phyloP scores from a whole-genome alignment of 768 basidiomycete species.

The Russula sp. region DNA sequence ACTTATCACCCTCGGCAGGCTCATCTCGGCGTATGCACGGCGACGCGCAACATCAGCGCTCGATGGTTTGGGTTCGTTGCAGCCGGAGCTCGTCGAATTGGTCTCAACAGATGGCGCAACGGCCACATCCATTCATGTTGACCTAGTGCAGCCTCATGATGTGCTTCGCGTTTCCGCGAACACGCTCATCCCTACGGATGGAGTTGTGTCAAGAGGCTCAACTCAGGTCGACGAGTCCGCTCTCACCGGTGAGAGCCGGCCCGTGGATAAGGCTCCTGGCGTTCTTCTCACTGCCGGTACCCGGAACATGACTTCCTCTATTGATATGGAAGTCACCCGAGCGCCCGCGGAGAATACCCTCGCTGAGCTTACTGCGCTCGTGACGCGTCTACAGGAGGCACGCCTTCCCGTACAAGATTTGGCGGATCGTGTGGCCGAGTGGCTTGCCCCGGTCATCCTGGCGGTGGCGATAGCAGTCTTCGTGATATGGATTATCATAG shows the following conservation, averaged over 20 bases:
- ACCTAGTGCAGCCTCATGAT: conserved; percentile 36
- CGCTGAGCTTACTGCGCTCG: conserved; percentile 34
- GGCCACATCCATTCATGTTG: conserved; percentile 26
- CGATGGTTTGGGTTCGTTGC: conserved; percentile 33
- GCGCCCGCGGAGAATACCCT: conserved; percentile 39
- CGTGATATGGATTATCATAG: conserved; percentile 35
- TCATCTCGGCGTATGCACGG: conserved; percentile 35
- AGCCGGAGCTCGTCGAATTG: conserved; percentile 30
- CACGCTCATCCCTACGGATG: conserved; percentile 37
- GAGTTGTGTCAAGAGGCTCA: conserved; percentile 32
- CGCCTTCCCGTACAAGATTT: conserved; percentile 38
- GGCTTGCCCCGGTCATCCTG: conserved; percentile 46
- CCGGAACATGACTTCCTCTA: conserved; percentile 31
- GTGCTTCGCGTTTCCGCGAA: conserved; percentile 33
- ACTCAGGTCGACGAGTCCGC: conserved; percentile 40
- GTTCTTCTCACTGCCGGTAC: conserved; percentile 37
- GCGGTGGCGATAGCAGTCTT: conserved; percentile 36
- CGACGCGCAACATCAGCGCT: conserved; percentile 33
- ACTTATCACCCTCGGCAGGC: conserved; percentile 38
- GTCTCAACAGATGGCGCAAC: conserved; percentile 26
- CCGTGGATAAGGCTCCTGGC: conserved; percentile 34
- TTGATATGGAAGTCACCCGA: conserved; percentile 34
- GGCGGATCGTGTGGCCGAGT: conserved; percentile 45
- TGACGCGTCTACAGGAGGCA: conserved; percentile 34
- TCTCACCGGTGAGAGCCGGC: conserved; percentile 39